Percentiles rank a stretch among this genome's conserved stretches.
phyloP scores from a whole-genome alignment of 1,139 yeast species.

The Debaryomyces robertsiae region DNA sequence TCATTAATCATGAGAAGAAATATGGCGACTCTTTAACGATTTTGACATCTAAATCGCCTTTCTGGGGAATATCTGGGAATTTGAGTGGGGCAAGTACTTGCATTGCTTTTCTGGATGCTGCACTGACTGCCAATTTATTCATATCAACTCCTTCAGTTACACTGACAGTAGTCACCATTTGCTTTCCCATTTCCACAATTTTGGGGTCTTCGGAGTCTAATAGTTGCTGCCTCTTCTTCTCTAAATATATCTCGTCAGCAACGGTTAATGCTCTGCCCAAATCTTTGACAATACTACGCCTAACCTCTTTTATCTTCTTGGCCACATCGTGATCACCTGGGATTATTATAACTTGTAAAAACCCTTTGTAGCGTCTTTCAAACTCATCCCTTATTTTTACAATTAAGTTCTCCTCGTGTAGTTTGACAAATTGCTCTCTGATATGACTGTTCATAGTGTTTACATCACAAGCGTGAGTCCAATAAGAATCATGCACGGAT shows the following conservation, averaged over 20 bases:
- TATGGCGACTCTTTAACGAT: conserved; percentile 73
- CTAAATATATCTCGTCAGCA: conserved; percentile 74
- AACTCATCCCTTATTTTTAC: conserved; percentile 75
- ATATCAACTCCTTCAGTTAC: conserved; percentile 50
- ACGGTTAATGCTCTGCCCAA: conserved; percentile 63
- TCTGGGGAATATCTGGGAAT: conserved; percentile 75
- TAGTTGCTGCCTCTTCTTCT: conserved; percentile 60
- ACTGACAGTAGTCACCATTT: conserved; percentile 75
- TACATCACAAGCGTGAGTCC: conserved; percentile 95
- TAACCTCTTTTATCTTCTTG: conserved; percentile 48
- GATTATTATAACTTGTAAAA: conserved; percentile 60
- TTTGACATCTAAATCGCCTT: conserved; percentile 82
- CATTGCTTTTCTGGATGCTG: conserved; percentile 28
- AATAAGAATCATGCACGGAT: conserved; percentile 95
- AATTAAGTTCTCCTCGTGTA: conserved; percentile 76
- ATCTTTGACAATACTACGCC: conserved; percentile 51
- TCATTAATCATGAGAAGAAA: conserved; percentile 58
- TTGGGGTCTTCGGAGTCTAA: conserved; percentile 55
- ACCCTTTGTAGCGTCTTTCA: conserved; percentile 74
- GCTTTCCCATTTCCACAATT: conserved; percentile 52
- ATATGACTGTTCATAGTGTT: conserved; percentile 70
- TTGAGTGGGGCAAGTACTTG: conserved; percentile 60
- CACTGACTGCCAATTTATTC: conserved; percentile 27
- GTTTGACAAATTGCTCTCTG: conserved; percentile 75
- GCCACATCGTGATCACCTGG: conserved; percentile 59